Percentiles rank a stretch among this genome's conserved stretches.
phyloP scores from a whole-genome alignment of 2,329 filamentous ascomycete species.

The Ophiosphaerella narmari region DNA sequence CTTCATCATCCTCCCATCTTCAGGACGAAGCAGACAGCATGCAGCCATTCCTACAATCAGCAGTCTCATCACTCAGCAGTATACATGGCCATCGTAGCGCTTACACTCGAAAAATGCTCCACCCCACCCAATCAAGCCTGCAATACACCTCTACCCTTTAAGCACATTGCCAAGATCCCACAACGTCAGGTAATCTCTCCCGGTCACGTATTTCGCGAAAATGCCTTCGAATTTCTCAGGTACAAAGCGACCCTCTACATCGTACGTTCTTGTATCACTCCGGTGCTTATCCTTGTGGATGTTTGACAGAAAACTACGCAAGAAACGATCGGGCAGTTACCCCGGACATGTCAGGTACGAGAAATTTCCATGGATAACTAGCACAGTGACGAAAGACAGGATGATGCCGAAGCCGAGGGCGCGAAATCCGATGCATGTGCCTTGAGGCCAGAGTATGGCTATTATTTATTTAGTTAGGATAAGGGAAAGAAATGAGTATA shows the following conservation, averaged over 20 bases:
- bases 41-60: not conserved
- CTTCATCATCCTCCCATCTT: not conserved
- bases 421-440: conserved; percentile 56
- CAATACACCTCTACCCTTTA: conserved; percentile 47
- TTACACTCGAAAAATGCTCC: conserved; percentile 51
- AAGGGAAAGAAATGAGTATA: not conserved
- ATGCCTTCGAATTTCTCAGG: conserved; percentile 55
- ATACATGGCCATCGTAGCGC: no score
- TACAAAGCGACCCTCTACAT: conserved; percentile 52
- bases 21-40: not conserved
- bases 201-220: conserved; percentile 51
- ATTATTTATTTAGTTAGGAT: not conserved
- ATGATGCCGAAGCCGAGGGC: conserved; percentile 52
- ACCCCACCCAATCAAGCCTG: conserved; percentile 53
- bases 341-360: conserved; percentile 53
- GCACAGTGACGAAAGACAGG: conserved; percentile 50
- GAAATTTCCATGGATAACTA: conserved; percentile 56
- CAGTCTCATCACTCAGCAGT: no score
- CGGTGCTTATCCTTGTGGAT: conserved; percentile 53
- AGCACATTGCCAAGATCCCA: conserved; percentile 47
- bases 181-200: conserved; percentile 47
- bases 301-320: conserved; percentile 46
- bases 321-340: conserved; percentile 52
- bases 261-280: conserved; percentile 50
- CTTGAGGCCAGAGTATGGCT: conserved; percentile 52